Evolutionary conservation across 2,329 filamentous ascomycete genomes (phyloP), one percentile per base, ranked within the genome.

Genomic region (Lachnellula subtilissima): DNA sequence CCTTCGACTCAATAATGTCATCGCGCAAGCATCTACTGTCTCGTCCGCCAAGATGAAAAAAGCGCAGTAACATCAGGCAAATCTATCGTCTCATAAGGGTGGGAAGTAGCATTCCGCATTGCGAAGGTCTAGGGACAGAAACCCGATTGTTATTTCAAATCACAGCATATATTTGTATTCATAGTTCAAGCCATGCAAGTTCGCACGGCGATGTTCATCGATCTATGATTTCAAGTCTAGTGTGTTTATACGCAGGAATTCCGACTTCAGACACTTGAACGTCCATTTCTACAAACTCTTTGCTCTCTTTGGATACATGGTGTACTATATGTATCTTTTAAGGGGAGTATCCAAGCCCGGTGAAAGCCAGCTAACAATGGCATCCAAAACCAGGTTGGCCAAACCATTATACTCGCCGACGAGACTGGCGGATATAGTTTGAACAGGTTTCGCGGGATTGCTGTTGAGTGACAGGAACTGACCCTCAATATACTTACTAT

Each of bases 1-100:
- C 50, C 57, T 63, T 12, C 65, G 72, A 11, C 58, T 75, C 11
- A 57, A 57, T 45, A 25, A 50, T 28, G 57, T 63, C 7, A 59
- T 65, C 35, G 55, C 60, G n/a, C 36, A 19, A 12, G 53, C 50
- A 37, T 22, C 54, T 8, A 42, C 15, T n/a, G 39, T 17, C 39
- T 32, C 28, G 28, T 32, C 9, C 28, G 11, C 5, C 17, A 19
- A 15, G 15, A 5, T n/a, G 39, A 42, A 17, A 9, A 42, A 42
- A 19, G 15, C 17, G 39, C 15, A 42, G 12, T 42, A 42, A 19
- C 2, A 2, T 14, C 3, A 15, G 39, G 17, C 39, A 11, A 19
- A 40, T 17, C 3, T 40, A 17, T 40, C 1, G 17, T 19, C 39
- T 40, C 15, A 40, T 17, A 15, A 17, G 39, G 39, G 15, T 15